Base-by-base conservation (phyloP, 495 filamentous ascomycete species). In the Venustampulla echinocandica region DNA sequence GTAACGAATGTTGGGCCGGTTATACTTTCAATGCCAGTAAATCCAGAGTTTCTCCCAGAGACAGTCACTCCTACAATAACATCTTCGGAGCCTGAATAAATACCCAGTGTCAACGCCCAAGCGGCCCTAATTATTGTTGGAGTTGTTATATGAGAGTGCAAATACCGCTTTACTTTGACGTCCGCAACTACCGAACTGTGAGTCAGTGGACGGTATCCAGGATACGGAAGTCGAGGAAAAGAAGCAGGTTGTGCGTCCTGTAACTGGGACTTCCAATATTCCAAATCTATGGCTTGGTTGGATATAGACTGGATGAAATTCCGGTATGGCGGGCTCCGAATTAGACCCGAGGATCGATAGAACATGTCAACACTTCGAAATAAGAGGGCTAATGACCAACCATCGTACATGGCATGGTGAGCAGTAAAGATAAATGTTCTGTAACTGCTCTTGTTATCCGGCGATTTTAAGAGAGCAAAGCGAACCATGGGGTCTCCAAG, bases 371-470 rank as follows among this genome's bases (percentile, higher is more conserved):
- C 43, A 20, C 21, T 28, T 4, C 60, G 54, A 6, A 54, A 54
- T 36, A 69, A 69, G 13, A 82, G 69, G 3, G 69, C 66, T 59
- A 79, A 69, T 6, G 71, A 79, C 77, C 79, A 84, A 15, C 80
- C 80, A 43, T 86, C 82, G 48, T 85, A 87, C 1, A 85, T 54
- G 1, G 75, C 74, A 45, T 87, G 81, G 47, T 85, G 81, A 39
- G 81, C 69, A 1, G 78, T 84, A 61, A 77, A 70, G 5, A 81
- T 66, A 82, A 75, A 48, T 73, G 36, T 10, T n/a, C 7, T 21
- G 25, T 36, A 2, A n/a, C 18, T 13, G 3, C 15, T 30, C 18
- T 45, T 2, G n/a, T n/a, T n/a, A n/a, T n/a, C n/a, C n/a, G n/a
- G n/a, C n/a, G n/a, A n/a, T n/a, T n/a, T n/a, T n/a, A n/a, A n/a